Evolutionary conservation across 2,329 filamentous ascomycete genomes (phyloP).

Genomic region (Sclerotinia spermophila): DNA sequence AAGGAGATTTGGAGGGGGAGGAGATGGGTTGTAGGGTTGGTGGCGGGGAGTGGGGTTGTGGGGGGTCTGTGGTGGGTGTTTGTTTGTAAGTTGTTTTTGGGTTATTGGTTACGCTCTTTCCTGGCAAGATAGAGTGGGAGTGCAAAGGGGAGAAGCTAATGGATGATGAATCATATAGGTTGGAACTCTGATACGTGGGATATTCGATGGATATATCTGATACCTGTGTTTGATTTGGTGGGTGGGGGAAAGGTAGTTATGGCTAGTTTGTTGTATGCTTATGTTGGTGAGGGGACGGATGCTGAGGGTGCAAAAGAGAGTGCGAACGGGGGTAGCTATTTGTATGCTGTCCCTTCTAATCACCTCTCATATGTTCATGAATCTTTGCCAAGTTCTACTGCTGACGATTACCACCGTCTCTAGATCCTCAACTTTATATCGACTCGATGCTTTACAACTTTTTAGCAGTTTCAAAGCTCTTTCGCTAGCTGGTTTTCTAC

Average conservation of each 20-base stretch:
- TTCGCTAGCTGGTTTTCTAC: not conserved
- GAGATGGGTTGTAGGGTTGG: not conserved
- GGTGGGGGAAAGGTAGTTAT: not conserved
- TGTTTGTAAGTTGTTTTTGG: not conserved
- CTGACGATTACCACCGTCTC: not conserved
- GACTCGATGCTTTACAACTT: not conserved
- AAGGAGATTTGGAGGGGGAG: not conserved
- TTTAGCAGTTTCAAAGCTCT: not conserved
- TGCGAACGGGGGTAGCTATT: too few relatives aligned
- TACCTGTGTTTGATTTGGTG: not conserved
- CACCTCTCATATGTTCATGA: too few relatives aligned
- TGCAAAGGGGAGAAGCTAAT: not conserved
- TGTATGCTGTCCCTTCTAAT: not conserved
- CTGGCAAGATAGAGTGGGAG: not conserved
- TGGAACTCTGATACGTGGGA: constrained; percentile 1
- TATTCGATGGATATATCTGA: not conserved
- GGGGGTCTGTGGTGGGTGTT: not conserved
- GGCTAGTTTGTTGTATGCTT: not conserved
- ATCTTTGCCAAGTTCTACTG: too few relatives aligned
- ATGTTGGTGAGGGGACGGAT: not conserved
- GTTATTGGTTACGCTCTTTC: too few relatives aligned
- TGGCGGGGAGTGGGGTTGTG: not conserved
- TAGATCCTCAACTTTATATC: not conserved
- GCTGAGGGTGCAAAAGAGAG: not conserved
- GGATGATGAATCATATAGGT: not conserved